Percentiles rank a stretch among this genome's conserved stretches.
Evolutionary conservation across 2,329 filamentous ascomycete species (phyloP).

Genomic region (Dactylellina cionopaga): DNA sequence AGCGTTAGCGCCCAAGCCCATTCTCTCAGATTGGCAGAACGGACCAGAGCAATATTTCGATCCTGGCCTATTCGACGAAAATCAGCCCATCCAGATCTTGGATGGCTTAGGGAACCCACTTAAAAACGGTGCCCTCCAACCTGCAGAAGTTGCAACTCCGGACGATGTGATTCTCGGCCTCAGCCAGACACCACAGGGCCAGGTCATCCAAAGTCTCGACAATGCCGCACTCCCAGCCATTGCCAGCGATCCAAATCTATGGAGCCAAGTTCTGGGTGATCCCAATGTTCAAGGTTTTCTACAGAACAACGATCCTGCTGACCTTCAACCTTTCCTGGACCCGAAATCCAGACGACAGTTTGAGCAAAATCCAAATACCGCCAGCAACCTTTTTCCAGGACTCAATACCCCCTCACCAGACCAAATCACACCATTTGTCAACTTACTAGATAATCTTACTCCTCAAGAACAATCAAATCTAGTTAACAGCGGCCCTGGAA

Average conservation of each 20-base stretch:
- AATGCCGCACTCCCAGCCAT: constrained; percentile 6
- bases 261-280: constrained; percentile 19
- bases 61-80: background rate
- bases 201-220: constrained; percentile 7
- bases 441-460: constrained; percentile 10
- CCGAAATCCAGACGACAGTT: background rate
- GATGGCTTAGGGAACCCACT: constrained; percentile 2
- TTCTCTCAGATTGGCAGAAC: background rate
- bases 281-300: constrained; percentile 22
- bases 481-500: constrained; percentile 19
- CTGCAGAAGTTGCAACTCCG: background rate
- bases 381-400: constrained; percentile 1
- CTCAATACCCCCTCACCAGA: constrained; percentile 10
- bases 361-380: constrained; percentile 2
- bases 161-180: background rate
- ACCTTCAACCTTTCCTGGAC: constrained; percentile 16
- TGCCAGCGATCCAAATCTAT: constrained; percentile 18
- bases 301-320: constrained; percentile 16
- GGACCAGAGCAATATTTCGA: constrained; percentile 1
- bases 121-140: constrained; percentile 8
- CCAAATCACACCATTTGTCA: background rate
- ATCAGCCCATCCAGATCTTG: background rate
- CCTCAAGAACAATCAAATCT: background rate
- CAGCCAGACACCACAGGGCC: constrained; percentile 1
- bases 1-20: too few species aligned